phyloP scores from a whole-genome alignment of 2,329 filamentous ascomycete species.

The Cytospora leucostoma region DNA sequence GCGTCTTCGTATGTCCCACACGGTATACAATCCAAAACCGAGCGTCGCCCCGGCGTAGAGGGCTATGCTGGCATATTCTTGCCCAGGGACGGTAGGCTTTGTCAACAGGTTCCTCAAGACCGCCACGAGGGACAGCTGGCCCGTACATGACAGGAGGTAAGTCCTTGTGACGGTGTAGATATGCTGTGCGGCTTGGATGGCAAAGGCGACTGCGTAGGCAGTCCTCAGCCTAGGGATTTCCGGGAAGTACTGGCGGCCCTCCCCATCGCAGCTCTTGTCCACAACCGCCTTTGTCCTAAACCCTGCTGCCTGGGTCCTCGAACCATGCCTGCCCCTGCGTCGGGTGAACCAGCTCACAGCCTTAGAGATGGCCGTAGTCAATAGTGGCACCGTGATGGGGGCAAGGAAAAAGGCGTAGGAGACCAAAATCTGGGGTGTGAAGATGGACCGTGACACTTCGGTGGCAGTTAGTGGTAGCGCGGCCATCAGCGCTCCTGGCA shows the following conservation, averaged over 20 bases:
- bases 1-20: slow-evolving; percentile 18
- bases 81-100: neutral
- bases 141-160: neutral
- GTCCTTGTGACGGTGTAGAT: neutral
- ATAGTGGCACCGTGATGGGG: slow-evolving; percentile 8
- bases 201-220: slow-evolving; percentile 12
- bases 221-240: neutral
- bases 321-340: neutral
- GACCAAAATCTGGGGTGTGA: slow-evolving; percentile 13
- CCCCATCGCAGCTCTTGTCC: neutral
- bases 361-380: slow-evolving; percentile 9
- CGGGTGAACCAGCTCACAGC: neutral
- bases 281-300: neutral
- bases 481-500: slow-evolving; percentile 16
- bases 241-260: neutral
- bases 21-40: slow-evolving; percentile 19
- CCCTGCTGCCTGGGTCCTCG: neutral
- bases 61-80: neutral
- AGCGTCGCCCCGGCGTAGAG: slow-evolving; percentile 19
- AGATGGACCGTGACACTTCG: slow-evolving; percentile 17
- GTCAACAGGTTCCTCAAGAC: neutral
- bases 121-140: neutral
- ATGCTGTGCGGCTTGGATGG: slow-evolving; percentile 16
- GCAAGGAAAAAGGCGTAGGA: slow-evolving; percentile 14
- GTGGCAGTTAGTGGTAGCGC: slow-evolving; percentile 20